Conservation (phyloP, 140 eudicot species). For the Oenanthe javanica region DNA sequence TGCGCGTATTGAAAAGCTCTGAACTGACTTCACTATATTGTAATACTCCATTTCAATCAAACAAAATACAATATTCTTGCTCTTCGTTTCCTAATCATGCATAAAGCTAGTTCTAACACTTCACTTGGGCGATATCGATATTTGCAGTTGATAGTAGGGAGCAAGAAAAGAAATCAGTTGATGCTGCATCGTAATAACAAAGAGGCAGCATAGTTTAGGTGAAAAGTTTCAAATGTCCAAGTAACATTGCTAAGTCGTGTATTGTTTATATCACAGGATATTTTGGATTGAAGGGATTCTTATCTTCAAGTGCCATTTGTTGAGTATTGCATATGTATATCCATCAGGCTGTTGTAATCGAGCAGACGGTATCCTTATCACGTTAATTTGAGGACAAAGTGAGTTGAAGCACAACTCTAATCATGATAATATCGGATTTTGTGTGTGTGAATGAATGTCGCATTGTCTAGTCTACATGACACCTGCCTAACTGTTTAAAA, state of each 20-base stretch:
- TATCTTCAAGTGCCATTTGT: background rate
- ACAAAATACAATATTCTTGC: background rate
- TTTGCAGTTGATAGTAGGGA: constrained; percentile 51
- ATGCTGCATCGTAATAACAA: background rate
- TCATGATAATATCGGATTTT: too few relatives aligned
- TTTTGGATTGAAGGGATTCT: too few relatives aligned
- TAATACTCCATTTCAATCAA: constrained; percentile 16
- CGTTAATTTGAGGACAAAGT: too few relatives aligned
- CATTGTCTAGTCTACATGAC: too few relatives aligned
- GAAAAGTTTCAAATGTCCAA: background rate
- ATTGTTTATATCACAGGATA: background rate
- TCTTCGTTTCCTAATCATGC: background rate
- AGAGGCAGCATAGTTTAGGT: background rate
- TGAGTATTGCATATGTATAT: background rate
- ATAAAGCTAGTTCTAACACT: background rate
- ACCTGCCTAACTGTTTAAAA: too few relatives aligned
- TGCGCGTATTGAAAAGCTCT: constrained; percentile 82
- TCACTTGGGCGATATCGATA: background rate
- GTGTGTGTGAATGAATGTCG: too few relatives aligned
- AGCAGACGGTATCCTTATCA: background rate
- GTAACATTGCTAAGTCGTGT: background rate
- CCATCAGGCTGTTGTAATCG: background rate
- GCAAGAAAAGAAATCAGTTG: background rate
- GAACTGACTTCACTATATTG: constrained; percentile 55
- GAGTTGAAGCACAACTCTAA: too few relatives aligned